Evolutionary conservation across 331 rosid species (phyloP).

Genomic region (Pyracantha coccinea): DNA sequence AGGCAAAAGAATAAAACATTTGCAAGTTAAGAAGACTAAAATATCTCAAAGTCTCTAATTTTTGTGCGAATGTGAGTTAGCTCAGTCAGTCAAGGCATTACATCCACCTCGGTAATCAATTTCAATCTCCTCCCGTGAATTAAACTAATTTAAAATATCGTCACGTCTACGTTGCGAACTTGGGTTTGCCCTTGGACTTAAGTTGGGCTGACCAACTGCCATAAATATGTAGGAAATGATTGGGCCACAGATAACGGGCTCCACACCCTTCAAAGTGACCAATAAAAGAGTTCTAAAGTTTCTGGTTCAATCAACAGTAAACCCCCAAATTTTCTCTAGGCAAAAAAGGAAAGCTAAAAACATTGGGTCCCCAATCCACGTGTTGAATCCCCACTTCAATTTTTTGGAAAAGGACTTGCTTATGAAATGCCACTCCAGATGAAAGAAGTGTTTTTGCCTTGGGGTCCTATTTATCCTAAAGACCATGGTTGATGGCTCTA

Average conservation of each 20-base stretch:
- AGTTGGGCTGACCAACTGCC: too few species aligned
- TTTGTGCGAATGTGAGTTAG: not conserved
- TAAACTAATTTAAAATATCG: not conserved
- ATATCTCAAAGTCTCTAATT: not conserved
- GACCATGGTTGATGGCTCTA: not conserved
- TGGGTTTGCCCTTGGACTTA: not conserved
- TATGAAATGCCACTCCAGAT: slow-evolving; percentile 22
- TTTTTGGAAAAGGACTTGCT: slow-evolving; percentile 18
- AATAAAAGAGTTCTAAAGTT: not conserved
- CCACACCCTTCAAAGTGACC: not conserved
- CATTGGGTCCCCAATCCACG: slow-evolving; percentile 22
- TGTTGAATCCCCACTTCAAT: slow-evolving; percentile 22
- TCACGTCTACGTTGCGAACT: not conserved
- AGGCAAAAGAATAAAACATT: not conserved
- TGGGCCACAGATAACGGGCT: not conserved
- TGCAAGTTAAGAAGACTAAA: not conserved
- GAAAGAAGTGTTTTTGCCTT: not conserved
- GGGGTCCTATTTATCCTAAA: not conserved
- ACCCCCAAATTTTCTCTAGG: not conserved
- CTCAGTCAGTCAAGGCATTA: too few species aligned
- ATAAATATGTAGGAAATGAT: too few species aligned
- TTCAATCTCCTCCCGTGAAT: accelerated
- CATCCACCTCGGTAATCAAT: not conserved
- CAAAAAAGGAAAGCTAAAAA: not conserved
- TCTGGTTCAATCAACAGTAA: not conserved